phyloP scores from a whole-genome alignment of 2,329 filamentous ascomycete genomes.

The Diplodia intermedia region DNA sequence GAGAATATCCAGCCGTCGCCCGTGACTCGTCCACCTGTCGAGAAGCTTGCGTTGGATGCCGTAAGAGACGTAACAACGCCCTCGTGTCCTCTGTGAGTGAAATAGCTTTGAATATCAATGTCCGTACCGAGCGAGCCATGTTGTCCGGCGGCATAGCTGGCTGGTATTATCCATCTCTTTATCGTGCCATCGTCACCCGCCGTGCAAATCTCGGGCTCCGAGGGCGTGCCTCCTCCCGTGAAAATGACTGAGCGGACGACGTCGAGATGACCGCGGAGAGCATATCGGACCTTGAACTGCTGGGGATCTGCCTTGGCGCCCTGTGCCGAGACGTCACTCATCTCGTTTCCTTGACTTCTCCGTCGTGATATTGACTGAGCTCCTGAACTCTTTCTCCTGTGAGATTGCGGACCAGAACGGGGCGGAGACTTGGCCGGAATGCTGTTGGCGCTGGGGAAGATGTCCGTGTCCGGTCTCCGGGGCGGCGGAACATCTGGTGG shows the following conservation, averaged over 20 bases:
- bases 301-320: constrained; percentile 68
- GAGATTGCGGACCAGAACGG: constrained; percentile 67
- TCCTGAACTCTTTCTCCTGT: constrained; percentile 80
- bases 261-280: constrained; percentile 88
- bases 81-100: constrained; percentile 93
- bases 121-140: constrained; percentile 69
- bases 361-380: constrained; percentile 66
- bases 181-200: constrained; percentile 94
- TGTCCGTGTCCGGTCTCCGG: constrained; percentile 80
- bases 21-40: constrained; percentile 82
- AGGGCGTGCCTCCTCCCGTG: constrained; percentile 92
- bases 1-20: constrained; percentile 99
- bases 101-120: constrained; percentile 89
- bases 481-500: constrained; percentile 61
- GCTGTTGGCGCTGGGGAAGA: constrained; percentile 81
- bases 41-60: constrained; percentile 88
- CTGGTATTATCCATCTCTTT: constrained; percentile 95
- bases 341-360: constrained; percentile 68
- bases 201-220: constrained; percentile 96
- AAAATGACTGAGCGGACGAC: constrained; percentile 95
- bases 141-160: constrained; percentile 69
- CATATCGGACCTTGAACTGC: constrained; percentile 92
- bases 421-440: constrained; percentile 81
- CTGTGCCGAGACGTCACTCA: constrained; percentile 53
- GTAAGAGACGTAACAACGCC: constrained; percentile 87